Percentiles rank a stretch among this genome's conserved stretches.
These are phyloP conservation scores for Friedmanniomyces simplex DNA, from an alignment of 495 filamentous ascomycete species.

Conservation along the genomic window DNA sequence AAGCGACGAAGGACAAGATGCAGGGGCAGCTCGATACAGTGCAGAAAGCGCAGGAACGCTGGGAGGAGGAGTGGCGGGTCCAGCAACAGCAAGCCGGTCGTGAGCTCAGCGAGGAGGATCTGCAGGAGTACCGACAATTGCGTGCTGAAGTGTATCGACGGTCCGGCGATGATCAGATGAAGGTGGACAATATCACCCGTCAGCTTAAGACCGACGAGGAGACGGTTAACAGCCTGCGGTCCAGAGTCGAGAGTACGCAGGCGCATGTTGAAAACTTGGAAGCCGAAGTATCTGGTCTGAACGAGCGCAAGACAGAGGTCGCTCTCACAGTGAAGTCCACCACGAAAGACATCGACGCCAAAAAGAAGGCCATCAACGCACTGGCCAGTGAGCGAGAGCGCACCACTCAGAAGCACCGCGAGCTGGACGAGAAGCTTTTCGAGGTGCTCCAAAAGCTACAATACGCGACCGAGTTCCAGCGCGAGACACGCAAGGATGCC, in stretches of 20 bases:
- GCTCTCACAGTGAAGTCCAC: conserved; percentile 53
- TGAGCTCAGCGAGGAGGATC: conserved; percentile 73
- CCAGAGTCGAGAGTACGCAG: conserved; percentile 70
- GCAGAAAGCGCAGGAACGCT: conserved; percentile 80
- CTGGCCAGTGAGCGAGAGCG: conserved; percentile 76
- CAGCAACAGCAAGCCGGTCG: conserved; percentile 73
- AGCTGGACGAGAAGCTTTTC: conserved; percentile 82
- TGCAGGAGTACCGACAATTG: conserved; percentile 81
- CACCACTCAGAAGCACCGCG: conserved; percentile 65
- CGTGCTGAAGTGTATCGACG: conserved; percentile 78
- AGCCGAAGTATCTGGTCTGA: conserved; percentile 56
- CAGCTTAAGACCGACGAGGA: conserved; percentile 84
- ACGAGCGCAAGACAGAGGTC: conserved; percentile 51
- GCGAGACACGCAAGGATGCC: conserved; percentile 72
- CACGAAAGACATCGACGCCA: conserved; percentile 66
- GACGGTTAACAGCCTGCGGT: conserved; percentile 71
- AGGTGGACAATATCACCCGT: conserved; percentile 71
- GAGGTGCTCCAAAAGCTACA: conserved; percentile 67
- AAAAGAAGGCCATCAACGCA: conserved; percentile 82
- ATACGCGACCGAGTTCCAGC: conserved; percentile 70
- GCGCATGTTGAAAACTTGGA: conserved; percentile 63
- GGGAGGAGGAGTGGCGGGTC: conserved; percentile 78
- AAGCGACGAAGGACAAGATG: conserved; percentile 52
- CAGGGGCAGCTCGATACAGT: conserved; percentile 73
- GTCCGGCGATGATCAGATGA: conserved; percentile 68